Percentiles rank a stretch among this genome's conserved stretches.
These are phyloP conservation scores for Pyricularia sp. DNA, from an alignment of 2,329 filamentous ascomycete genomes.

Conservation along the genomic window DNA sequence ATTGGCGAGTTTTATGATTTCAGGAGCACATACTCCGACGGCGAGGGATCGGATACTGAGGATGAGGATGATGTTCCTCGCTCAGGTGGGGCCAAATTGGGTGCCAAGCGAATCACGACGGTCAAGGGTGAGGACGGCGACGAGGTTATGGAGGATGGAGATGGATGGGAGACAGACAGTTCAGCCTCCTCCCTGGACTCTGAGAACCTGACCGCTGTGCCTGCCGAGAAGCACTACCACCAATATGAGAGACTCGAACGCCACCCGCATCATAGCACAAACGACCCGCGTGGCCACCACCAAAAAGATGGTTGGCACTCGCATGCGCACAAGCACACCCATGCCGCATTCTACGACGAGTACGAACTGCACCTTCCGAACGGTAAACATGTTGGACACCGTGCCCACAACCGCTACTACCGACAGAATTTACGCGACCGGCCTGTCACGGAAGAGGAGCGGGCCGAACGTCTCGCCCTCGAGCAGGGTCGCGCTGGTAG, in stretches of 20 bases:
- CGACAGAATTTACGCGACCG: slow-evolving; percentile 86
- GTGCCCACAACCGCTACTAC: slow-evolving; percentile 80
- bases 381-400: slow-evolving; percentile 81
- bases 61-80: slow-evolving; percentile 41
- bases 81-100: slow-evolving; percentile 59
- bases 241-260: slow-evolving; percentile 64
- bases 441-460: slow-evolving; percentile 61
- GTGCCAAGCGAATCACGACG: slow-evolving; percentile 44
- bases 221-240: slow-evolving; percentile 61
- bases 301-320: slow-evolving; percentile 73
- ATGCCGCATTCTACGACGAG: slow-evolving; percentile 82
- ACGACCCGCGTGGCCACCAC: slow-evolving; percentile 62
- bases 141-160: slow-evolving; percentile 47
- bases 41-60: slow-evolving; percentile 40
- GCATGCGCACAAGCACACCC: slow-evolving; percentile 65
- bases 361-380: slow-evolving; percentile 89
- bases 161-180: slow-evolving; percentile 93
- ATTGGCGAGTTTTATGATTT: slow-evolving; percentile 98
- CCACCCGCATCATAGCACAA: slow-evolving; percentile 66
- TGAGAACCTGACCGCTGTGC: slow-evolving; percentile 70
- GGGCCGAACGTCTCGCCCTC: slow-evolving; percentile 42
- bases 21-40: slow-evolving; percentile 86
- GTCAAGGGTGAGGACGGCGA: slow-evolving; percentile 38
- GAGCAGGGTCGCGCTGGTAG: slow-evolving; percentile 37
- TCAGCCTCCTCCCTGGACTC: slow-evolving; percentile 83